A percentile compares a stretch with the other conserved stretches of the same genome.
Conservation (phyloP, 345 rosid genomes). For the Eucalyptus curtisii region DNA sequence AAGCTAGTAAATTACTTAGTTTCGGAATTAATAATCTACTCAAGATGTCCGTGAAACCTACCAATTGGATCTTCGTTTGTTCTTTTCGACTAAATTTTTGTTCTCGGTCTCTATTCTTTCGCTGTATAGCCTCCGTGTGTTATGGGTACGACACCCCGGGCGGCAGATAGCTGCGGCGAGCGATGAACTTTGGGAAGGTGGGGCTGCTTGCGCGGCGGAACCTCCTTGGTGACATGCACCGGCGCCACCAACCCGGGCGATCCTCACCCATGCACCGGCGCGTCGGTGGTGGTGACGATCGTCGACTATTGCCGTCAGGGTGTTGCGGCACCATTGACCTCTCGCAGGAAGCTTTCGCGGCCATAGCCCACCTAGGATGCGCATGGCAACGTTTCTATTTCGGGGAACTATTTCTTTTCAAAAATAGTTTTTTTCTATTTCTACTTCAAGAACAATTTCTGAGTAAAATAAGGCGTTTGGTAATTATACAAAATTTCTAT, state of each 20-base stretch:
- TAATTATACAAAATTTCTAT: too few species aligned
- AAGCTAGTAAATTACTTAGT: too few species aligned
- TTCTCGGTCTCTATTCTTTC: not conserved
- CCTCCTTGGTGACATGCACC: not conserved
- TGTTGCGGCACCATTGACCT: conserved; percentile 1
- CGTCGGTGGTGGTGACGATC: not conserved
- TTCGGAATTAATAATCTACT: too few species aligned
- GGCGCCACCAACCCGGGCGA: not conserved
- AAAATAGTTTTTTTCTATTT: too few species aligned
- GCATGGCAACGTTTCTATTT: too few species aligned
- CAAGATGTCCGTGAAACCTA: not conserved
- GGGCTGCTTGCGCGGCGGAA: not conserved
- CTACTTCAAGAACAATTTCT: too few species aligned
- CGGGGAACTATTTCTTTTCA: too few species aligned
- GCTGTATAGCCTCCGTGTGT: not conserved
- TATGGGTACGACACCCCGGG: not conserved
- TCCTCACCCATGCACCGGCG: not conserved
- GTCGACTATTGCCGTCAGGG: not conserved
- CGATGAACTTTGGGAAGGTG: not conserved
- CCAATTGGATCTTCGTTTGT: too few species aligned
- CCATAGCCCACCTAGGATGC: not conserved
- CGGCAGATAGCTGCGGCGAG: not conserved
- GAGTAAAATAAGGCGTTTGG: too few species aligned
- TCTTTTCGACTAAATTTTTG: not conserved
- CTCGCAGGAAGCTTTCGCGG: not conserved